A percentile compares a stretch with the other conserved stretches of the same genome.
phyloP scores from a whole-genome alignment of 2,329 filamentous ascomycete species.

The Neurospora sp. region DNA sequence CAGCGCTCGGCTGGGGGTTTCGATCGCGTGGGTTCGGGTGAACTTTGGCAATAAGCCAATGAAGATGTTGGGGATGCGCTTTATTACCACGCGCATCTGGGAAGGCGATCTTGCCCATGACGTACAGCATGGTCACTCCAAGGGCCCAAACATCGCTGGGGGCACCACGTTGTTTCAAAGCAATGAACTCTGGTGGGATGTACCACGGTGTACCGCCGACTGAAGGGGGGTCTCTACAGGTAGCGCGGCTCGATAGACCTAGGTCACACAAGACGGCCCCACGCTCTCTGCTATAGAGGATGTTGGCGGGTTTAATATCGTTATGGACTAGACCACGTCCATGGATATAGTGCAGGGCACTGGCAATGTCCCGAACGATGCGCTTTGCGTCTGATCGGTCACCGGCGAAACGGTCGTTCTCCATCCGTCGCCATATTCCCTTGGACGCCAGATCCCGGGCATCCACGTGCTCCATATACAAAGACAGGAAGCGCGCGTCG shows the following conservation, averaged over 20 bases:
- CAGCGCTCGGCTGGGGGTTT: slow-evolving; percentile 25
- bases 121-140: slow-evolving; percentile 51
- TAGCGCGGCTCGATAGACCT: slow-evolving; percentile 40
- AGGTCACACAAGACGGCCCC: slow-evolving; percentile 53
- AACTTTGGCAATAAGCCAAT: slow-evolving; percentile 49
- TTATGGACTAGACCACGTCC: slow-evolving; percentile 45
- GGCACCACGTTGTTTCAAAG: slow-evolving; percentile 40
- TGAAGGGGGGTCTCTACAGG: slow-evolving; percentile 30
- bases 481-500: slow-evolving; percentile 47
- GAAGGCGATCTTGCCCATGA: slow-evolving; percentile 43
- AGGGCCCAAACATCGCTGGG: slow-evolving; percentile 51
- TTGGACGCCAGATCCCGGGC: slow-evolving; percentile 42
- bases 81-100: slow-evolving; percentile 41
- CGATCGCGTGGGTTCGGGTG: slow-evolving; percentile 27
- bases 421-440: slow-evolving; percentile 37
- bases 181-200: slow-evolving; percentile 51
- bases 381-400: slow-evolving; percentile 37
- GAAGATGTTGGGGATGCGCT: slow-evolving; percentile 39
- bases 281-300: slow-evolving; percentile 47
- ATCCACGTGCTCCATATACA: slow-evolving; percentile 53
- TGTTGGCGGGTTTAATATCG: slow-evolving; percentile 53
- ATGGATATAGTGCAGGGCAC: slow-evolving; percentile 47
- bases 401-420: slow-evolving; percentile 41
- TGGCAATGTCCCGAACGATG: slow-evolving; percentile 43
- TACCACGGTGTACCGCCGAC: slow-evolving; percentile 52